Evolutionary conservation across 2,329 filamentous ascomycete species (phyloP).

Genomic region (Penicillium sp.): DNA sequence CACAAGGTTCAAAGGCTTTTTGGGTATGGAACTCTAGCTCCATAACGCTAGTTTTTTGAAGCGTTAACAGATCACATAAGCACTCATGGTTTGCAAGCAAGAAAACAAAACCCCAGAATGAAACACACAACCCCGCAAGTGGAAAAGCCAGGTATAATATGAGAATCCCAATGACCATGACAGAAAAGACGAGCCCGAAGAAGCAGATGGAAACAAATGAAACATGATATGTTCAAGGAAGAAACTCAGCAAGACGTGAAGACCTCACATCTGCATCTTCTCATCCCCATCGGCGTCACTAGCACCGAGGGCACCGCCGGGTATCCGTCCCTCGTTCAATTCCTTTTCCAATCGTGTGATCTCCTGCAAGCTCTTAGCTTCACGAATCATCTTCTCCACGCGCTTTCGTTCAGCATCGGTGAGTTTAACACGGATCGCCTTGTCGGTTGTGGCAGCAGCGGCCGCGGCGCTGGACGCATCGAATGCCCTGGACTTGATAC

Average conservation of each 20-base stretch:
- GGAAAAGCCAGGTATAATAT: constrained; percentile 15
- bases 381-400: constrained; percentile 83
- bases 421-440: constrained; percentile 76
- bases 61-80: constrained; percentile 7
- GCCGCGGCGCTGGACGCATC: constrained; percentile 51
- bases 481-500: constrained; percentile 76
- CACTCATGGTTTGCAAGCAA: constrained; percentile 11
- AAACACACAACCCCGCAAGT: constrained; percentile 17
- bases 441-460: constrained; percentile 50
- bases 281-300: constrained; percentile 36
- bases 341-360: constrained; percentile 90
- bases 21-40: constrained; percentile 11
- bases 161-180: constrained; percentile 16
- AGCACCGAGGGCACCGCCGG: constrained; percentile 57
- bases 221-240: constrained; percentile 15
- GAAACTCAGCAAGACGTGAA: not conserved
- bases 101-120: constrained; percentile 8
- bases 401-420: constrained; percentile 86
- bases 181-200: constrained; percentile 8
- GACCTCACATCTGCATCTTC: constrained; percentile 41
- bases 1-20: constrained; percentile 7
- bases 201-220: constrained; percentile 10
- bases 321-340: constrained; percentile 83
- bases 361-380: constrained; percentile 85
- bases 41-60: constrained; percentile 17